phyloP scores from a whole-genome alignment of 441 rosid species.

The Sinapis alba region DNA sequence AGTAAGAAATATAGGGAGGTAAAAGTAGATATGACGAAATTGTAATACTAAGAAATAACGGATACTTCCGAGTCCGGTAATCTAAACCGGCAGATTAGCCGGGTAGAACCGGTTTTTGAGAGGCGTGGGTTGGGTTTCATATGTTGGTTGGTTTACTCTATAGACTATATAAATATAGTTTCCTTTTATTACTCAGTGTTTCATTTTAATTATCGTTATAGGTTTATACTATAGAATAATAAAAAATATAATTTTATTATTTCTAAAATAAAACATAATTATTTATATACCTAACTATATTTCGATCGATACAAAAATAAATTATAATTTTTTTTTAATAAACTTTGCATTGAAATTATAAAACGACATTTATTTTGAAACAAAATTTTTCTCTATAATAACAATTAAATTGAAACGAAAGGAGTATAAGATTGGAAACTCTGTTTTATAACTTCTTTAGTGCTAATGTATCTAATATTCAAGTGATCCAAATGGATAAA shows the following conservation, averaged over 20 bases:
- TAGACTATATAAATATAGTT: background rate
- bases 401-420: no score
- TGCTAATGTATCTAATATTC: constrained; percentile 17
- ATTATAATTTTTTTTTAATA: no score
- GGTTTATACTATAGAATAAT: no score
- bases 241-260: no score
- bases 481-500: constrained; percentile 5
- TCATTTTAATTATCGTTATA: no score
- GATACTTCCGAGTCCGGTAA: constrained; percentile 35
- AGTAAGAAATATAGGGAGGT: constrained; percentile 24
- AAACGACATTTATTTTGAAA: no score
- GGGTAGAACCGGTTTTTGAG: constrained; percentile 42
- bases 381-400: no score
- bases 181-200: background rate
- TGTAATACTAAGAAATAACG: constrained; percentile 12
- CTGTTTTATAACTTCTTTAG: background rate
- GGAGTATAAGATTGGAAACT: background rate
- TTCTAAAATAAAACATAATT: no score
- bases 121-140: constrained; percentile 28
- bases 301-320: no score
- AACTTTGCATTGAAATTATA: no score
- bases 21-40: constrained; percentile 28
- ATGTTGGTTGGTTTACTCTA: constrained; percentile 26
- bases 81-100: constrained; percentile 36
- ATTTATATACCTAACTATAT: no score